Evolutionary conservation across 2,329 filamentous ascomycete genomes (phyloP), one percentile per base, ranked within the genome.

Genomic region (Beauveria sp.): DNA sequence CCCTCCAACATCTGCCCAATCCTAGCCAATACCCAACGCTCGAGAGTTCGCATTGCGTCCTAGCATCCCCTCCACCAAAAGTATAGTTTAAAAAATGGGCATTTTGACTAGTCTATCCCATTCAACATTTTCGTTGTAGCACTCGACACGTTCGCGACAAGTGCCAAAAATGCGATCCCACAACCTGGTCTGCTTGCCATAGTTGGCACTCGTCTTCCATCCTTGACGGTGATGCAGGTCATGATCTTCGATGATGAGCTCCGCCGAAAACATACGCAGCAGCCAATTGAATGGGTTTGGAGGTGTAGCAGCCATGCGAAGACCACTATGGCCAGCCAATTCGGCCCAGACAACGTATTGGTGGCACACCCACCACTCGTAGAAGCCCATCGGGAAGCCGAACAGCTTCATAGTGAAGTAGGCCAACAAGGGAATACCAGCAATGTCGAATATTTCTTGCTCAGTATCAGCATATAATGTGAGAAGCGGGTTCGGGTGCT

Each of bases 311-410:
- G 72, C 70, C 10, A 78, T 54, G 1, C 76, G 72, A 16, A 78
- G 61, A 1, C 75, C 75, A 34, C 70, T 73, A 55, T 77, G 75
- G 4, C 75, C 75, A 28, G 68, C 65, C 3, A 76, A 55, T 61
- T 77, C 75, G 16, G 73, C 66, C 65, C 72, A 79, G 14, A 75
- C 68, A 34, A 79, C 68, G 55, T 77, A 79, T 57, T 75, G 69
- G 56, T 77, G 73, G 64, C 76, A 79, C 20, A 79, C 63, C 76
- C 76, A 79, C 75, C 73, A 77, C 47, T 78, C 76, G 54, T 78
- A 78, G 64, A 79, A 79, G 2, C 74, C 75, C 72, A 79, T 74
- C 0, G 75, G 76, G 4, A 78, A 53, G 0, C 75, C 75, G 40
- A 69, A 9, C 5, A 62, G 10, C 59, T 70, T 73, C 41, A 78